Percentiles rank a stretch among this genome's conserved stretches.
These are phyloP conservation scores for Colletotrichum australisinense DNA, from an alignment of 2,329 filamentous ascomycete genomes.

Conservation along the genomic window DNA sequence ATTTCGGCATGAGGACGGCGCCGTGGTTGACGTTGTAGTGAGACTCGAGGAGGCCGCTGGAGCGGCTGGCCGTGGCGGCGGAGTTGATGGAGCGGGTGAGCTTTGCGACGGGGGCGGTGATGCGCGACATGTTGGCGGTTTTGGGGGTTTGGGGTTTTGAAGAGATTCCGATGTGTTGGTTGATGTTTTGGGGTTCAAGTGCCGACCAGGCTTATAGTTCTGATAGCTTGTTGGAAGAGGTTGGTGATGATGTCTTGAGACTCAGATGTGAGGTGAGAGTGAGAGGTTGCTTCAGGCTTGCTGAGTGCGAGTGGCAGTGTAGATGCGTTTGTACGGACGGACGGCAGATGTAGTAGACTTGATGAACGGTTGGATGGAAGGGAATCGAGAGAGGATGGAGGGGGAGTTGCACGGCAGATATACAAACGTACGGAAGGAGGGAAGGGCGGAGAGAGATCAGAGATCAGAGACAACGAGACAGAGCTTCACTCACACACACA, in stretches of 20 bases:
- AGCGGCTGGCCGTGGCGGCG: constrained; percentile 49
- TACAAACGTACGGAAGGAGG: constrained; percentile 27
- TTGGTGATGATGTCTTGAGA: not conserved
- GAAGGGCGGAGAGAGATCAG: constrained; percentile 9
- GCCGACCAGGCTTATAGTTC: constrained; percentile 9
- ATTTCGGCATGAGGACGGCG: constrained; percentile 58
- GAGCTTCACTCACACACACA: constrained; percentile 17
- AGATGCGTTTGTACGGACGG: not conserved
- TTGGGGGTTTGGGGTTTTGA: not conserved
- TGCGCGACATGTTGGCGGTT: constrained; percentile 56
- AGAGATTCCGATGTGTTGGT: constrained; percentile 13
- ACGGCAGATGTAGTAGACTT: not conserved
- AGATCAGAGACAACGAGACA: constrained; percentile 20
- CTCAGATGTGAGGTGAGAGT: not conserved
- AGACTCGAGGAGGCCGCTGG: constrained; percentile 45
- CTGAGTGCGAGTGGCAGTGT: not conserved
- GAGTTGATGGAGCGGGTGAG: constrained; percentile 59
- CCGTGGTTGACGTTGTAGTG: constrained; percentile 46
- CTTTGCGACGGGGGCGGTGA: constrained; percentile 61
- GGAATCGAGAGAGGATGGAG: not conserved
- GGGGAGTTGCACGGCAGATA: constrained; percentile 32
- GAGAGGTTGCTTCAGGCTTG: not conserved
- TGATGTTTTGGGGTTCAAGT: constrained; percentile 4
- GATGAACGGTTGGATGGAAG: not conserved
- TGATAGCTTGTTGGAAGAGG: not conserved